A percentile compares a stretch with the other conserved stretches of the same genome.
Evolutionary conservation across 108 stramenopile genomes (phyloP).

Genomic region (Conticribra guillardii): DNA sequence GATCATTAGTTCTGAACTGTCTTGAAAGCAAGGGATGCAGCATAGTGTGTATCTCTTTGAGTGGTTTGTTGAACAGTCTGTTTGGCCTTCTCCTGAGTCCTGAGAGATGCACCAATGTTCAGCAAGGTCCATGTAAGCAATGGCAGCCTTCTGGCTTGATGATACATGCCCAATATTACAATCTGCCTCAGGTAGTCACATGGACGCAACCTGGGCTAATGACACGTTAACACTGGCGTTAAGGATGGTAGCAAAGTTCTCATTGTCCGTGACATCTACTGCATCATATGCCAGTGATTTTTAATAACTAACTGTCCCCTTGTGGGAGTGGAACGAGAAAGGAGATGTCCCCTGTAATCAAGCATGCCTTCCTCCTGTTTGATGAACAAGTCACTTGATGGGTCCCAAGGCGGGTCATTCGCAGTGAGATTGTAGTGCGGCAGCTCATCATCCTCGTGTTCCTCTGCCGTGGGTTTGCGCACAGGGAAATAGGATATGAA

Average conservation of each 20-base stretch:
- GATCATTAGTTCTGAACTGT: constrained; percentile 14
- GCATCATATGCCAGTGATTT: neutral
- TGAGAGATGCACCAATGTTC: constrained; percentile 26
- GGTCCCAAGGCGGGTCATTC: neutral
- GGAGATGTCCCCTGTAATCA: neutral
- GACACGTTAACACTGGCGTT: neutral
- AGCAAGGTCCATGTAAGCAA: neutral
- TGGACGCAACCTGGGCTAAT: no score
- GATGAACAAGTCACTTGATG: neutral
- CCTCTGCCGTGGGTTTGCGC: neutral
- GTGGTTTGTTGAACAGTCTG: constrained; percentile 31
- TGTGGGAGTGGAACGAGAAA: no score
- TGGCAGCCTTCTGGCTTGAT: neutral
- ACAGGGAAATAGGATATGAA: neutral
- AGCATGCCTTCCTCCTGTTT: neutral
- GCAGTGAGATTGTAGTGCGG: neutral
- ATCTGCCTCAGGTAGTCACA: no score
- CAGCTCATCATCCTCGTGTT: neutral
- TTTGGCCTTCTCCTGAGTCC: constrained; percentile 32
- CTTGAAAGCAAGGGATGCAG: constrained; percentile 14
- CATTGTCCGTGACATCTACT: constrained; percentile 3
- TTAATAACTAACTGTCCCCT: neutral
- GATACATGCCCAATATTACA: neutral
- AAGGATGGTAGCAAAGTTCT: constrained; percentile 17
- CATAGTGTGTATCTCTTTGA: constrained; percentile 27